Conservation (phyloP, 148 eudicot genomes). For the Spergularia marina region DNA sequence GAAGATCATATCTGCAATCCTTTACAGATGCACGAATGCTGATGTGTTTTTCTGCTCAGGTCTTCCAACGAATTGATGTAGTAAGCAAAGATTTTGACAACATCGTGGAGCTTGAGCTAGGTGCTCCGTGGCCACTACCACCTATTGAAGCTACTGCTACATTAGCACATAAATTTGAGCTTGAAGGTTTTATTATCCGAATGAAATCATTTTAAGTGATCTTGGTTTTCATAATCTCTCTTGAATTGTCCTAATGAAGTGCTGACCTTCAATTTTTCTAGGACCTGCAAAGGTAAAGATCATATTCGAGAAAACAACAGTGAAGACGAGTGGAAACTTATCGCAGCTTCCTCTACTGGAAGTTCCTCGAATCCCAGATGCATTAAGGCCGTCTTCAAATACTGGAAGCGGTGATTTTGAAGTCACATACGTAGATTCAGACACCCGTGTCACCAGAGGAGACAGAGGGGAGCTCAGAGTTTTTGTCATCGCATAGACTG, state of each 20-base stretch:
- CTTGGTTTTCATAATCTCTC: background rate
- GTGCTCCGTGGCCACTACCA: constrained; percentile 91
- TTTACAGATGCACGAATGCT: constrained; percentile 6
- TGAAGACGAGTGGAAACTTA: constrained; percentile 74
- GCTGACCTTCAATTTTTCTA: constrained; percentile 14
- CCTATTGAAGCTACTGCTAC: constrained; percentile 80
- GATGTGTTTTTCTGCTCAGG: constrained; percentile 38
- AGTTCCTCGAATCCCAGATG: constrained; percentile 69
- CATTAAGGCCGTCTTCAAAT: constrained; percentile 65
- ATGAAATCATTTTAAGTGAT: background rate
- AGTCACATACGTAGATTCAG: constrained; percentile 76
- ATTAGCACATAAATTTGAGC: constrained; percentile 88
- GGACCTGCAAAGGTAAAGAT: constrained; percentile 59
- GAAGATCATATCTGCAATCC: background rate
- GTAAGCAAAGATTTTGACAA: constrained; percentile 92
- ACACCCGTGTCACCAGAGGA: constrained; percentile 80
- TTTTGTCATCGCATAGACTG: constrained; percentile 56
- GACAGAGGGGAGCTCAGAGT: constrained; percentile 89
- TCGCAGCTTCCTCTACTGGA: constrained; percentile 86
- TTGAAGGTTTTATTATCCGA: constrained; percentile 50
- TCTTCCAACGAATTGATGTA: constrained; percentile 85
- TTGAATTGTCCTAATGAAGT: background rate
- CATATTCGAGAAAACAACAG: constrained; percentile 79
- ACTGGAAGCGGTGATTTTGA: constrained; percentile 88
- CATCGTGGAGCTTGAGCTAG: constrained; percentile 79